Conservation (phyloP, 2,329 filamentous ascomycete genomes). For the Clonostachys solani region DNA sequence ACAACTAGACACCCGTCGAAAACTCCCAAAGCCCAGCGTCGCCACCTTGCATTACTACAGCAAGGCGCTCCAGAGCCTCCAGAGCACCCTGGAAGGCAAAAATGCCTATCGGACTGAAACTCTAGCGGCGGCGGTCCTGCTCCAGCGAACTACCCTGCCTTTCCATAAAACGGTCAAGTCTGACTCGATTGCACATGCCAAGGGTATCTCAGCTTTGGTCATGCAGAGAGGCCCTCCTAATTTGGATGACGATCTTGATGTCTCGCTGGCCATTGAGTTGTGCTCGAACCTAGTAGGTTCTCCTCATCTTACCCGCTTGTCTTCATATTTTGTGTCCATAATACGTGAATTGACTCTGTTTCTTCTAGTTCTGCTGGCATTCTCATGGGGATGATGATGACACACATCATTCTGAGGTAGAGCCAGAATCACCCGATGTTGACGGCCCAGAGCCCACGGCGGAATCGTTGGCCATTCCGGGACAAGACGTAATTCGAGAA, state of each 20-base stretch:
- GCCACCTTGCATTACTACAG: not conserved
- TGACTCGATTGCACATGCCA: not conserved
- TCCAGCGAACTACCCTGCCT: not conserved
- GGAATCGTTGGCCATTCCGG: too few relatives aligned
- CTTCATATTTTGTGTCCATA: too few relatives aligned
- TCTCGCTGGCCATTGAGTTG: not conserved
- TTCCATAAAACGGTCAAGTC: not conserved
- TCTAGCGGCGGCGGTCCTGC: not conserved
- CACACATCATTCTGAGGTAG: too few relatives aligned
- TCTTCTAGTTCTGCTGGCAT: too few relatives aligned
- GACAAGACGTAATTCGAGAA: too few relatives aligned
- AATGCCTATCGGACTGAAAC: not conserved
- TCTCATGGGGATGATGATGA: too few relatives aligned
- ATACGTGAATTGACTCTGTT: too few relatives aligned
- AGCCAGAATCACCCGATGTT: too few relatives aligned
- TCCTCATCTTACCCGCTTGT: too few relatives aligned
- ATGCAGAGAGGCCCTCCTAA: not conserved
- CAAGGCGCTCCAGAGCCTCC: not conserved
- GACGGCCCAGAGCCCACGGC: too few relatives aligned
- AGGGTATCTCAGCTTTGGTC: not conserved
- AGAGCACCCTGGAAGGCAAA: not conserved
- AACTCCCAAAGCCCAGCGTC: not conserved
- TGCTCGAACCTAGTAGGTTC: too few relatives aligned
- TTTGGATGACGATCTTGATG: not conserved
- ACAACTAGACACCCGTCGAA: not conserved